Evolutionary conservation across 108 stramenopile species (phyloP).

Genomic region (Nitzschia putrida): DNA sequence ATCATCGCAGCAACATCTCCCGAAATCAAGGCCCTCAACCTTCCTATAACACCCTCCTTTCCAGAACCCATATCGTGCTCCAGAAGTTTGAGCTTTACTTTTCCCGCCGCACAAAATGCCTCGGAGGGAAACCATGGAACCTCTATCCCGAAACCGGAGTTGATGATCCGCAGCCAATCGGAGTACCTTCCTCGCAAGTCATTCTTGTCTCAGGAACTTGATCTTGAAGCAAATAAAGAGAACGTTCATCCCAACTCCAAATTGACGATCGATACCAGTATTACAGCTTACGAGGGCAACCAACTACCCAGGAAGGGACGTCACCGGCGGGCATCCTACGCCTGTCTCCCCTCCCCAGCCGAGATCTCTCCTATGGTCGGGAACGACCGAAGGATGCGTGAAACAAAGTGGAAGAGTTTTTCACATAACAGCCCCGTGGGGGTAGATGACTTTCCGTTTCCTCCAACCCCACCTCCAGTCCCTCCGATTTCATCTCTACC

Average conservation of each 20-base stretch:
- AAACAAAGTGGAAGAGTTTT: too few relatives aligned
- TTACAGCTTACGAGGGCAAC: background rate
- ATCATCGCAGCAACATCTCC: conserved; percentile 36
- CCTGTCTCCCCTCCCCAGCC: conserved; percentile 11
- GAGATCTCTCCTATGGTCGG: background rate
- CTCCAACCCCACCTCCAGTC: too few relatives aligned
- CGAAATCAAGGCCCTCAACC: conserved; percentile 36
- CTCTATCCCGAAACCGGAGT: background rate
- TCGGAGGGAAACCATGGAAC: background rate
- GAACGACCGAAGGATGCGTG: too few relatives aligned
- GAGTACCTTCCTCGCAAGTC: too few relatives aligned
- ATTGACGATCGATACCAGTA: background rate
- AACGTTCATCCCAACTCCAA: background rate
- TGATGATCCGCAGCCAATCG: background rate
- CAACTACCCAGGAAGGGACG: conserved; percentile 3
- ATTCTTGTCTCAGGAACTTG: too few relatives aligned
- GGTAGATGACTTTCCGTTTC: too few relatives aligned
- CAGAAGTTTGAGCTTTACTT: background rate
- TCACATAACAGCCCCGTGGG: too few relatives aligned
- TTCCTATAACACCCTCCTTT: conserved; percentile 12
- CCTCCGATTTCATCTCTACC: too few relatives aligned
- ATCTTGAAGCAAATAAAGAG: too few relatives aligned
- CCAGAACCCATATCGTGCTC: background rate
- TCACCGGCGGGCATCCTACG: conserved; percentile 21
- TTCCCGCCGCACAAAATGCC: background rate